Conservation (phyloP, 805 yeast genomes). For the Candida cerambycidarum region DNA sequence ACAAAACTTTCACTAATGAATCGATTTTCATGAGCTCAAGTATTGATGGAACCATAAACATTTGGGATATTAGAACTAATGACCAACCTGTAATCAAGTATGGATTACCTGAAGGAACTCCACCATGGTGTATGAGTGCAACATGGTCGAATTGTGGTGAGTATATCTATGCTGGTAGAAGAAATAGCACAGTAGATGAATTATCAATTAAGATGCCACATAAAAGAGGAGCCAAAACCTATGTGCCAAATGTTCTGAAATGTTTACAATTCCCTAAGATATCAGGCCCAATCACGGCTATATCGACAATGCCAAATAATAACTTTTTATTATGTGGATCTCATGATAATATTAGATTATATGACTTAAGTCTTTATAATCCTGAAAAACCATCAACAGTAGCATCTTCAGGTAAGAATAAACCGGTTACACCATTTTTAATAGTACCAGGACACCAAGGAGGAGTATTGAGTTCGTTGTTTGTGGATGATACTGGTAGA, state of each 20-base stretch:
- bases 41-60: conserved; percentile 73
- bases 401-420: conserved; percentile 21
- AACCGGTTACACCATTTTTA: conserved; percentile 67
- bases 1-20: conserved; percentile 33
- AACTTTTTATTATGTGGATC: conserved; percentile 85
- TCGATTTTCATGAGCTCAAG: conserved; percentile 73
- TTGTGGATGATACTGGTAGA: conserved; percentile 83
- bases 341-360: conserved; percentile 82
- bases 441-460: conserved; percentile 98
- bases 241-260: conserved; percentile 50
- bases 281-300: conserved; percentile 87
- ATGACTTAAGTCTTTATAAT: conserved; percentile 60
- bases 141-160: conserved; percentile 89
- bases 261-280: conserved; percentile 75
- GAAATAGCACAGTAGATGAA: conserved; percentile 86
- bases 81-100: conserved; percentile 44
- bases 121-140: conserved; percentile 94
- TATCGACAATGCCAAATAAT: conserved; percentile 76
- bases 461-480: conserved; percentile 73
- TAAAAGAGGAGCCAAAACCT: conserved; percentile 16
- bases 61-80: conserved; percentile 75
- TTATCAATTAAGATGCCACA: conserved; percentile 61
- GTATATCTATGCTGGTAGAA: conserved; percentile 75
- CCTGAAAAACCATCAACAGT: conserved; percentile 23
- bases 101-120: conserved; percentile 61